phyloP scores from a whole-genome alignment of 345 rosid genomes.

The Clausena lansium region DNA sequence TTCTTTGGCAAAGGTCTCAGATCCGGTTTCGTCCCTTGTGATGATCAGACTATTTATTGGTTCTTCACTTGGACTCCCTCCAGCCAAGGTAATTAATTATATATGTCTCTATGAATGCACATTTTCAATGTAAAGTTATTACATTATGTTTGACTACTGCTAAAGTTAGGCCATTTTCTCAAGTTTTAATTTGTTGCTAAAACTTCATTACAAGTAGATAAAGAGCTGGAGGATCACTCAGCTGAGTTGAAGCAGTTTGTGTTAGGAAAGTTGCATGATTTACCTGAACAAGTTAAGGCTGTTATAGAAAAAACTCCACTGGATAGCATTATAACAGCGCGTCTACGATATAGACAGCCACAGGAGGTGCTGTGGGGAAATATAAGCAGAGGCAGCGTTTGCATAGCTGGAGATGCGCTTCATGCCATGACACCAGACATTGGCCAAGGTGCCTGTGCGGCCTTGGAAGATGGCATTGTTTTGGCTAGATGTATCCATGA shows the following conservation, averaged over 20 bases:
- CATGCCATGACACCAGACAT: slow-evolving; percentile 79
- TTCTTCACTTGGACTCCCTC: slow-evolving; percentile 35
- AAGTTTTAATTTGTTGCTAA: not conserved
- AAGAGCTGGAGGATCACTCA: slow-evolving; percentile 27
- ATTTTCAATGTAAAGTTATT: too few species aligned
- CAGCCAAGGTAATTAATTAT: slow-evolving; percentile 24
- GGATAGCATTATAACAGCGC: slow-evolving; percentile 30
- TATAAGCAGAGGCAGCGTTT: slow-evolving; percentile 56
- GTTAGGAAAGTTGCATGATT: slow-evolving; percentile 35
- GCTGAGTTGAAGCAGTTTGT: slow-evolving; percentile 42
- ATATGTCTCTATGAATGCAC: too few species aligned
- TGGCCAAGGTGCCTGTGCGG: slow-evolving; percentile 55
- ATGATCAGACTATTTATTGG: slow-evolving; percentile 35
- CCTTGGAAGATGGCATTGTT: slow-evolving; percentile 38
- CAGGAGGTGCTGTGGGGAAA: slow-evolving; percentile 59
- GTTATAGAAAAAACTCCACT: slow-evolving; percentile 38
- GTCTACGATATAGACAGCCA: slow-evolving; percentile 41
- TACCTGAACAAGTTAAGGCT: slow-evolving; percentile 31
- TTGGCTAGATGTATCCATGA: slow-evolving; percentile 29
- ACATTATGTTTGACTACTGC: not conserved
- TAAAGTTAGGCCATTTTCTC: not conserved
- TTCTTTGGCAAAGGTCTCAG: slow-evolving; percentile 35
- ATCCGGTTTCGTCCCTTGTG: slow-evolving; percentile 36
- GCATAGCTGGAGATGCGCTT: slow-evolving; percentile 72
- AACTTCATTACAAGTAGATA: slow-evolving; percentile 12